Evolutionary conservation across 2,329 filamentous ascomycete species (phyloP), one percentile per base, ranked within the genome.

Genomic region (Aspergillus sp.): DNA sequence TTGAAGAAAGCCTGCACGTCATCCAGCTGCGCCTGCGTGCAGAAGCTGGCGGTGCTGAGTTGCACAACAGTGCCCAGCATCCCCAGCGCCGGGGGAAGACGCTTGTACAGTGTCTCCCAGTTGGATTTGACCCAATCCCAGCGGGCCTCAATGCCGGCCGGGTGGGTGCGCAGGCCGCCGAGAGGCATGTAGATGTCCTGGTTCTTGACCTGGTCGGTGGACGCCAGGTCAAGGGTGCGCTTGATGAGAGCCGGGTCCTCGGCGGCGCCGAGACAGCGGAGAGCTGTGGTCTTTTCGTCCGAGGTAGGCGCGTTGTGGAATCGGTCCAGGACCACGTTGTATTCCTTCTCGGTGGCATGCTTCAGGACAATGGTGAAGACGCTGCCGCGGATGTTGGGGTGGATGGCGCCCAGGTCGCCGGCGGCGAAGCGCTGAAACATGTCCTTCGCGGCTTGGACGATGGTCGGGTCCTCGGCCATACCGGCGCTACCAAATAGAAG

Each of bases 131-230:
- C 71, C 83, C 85, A 96, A 12, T 58, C 61, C 72, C 82, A 95
- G 36, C 94, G 72, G 5, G 82, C 82, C 36, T 82, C 68, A 35
- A 93, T 82, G 45, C 89, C 89, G 26, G 78, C 76, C 5, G 77
- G 66, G 54, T 93, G 85, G 33, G 74, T 75, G 37, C 88, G 77
- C 16, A 96, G 73, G 5, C 83, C 83, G 20, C 77, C 75, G 24
- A 91, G 74, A 1, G 89, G 88, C 55, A 94, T 78, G 65, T 94
- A 95, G 43, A 95, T 79, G 58, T 96, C 89, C 60, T 95, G 89
- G 43, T 83, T 86, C 69, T 93, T 93, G 61, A 95, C 82, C 45
- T 93, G 81, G 40, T 80, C 76, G 56, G 78, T 77, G 36, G 88
- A 71, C 19, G 86, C 72, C 42, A 95, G 69, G 17, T 68, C 73